Evolutionary conservation across 2,329 filamentous ascomycete genomes (phyloP), one percentile per base, ranked within the genome.

Genomic region (Berkeleyomyces rouxiae): DNA sequence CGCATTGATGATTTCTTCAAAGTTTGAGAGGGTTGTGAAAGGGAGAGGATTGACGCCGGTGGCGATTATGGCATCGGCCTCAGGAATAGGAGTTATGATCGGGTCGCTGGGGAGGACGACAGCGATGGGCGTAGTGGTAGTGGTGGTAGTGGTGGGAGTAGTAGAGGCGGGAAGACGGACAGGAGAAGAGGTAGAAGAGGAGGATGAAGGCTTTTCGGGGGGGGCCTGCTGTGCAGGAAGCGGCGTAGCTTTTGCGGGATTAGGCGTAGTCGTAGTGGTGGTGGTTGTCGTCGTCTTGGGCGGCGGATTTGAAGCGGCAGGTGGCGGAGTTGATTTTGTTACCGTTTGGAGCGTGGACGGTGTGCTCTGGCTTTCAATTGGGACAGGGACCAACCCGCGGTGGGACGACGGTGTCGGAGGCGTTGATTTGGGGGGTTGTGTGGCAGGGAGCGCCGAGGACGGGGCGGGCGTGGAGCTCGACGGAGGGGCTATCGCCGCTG

Each of bases 11-110:
- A 57, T 61, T 13, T 51, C 60, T 40, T 62, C 47, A 31, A 64
- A 49, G 53, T 64, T 36, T 43, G 63, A 47, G 39, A 64, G 57
- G 40, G 60, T 64, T 16, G 63, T 55, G 39, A 62, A 36, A 44
- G 23, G 33, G 39, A 64, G 57, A 23, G 63, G 60, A 23, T 42
- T 37, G 55, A 62, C 49, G 23, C 39, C 58, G 7, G 2, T 43
- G 39, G 16, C 46, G 1, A 49, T 4, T 43, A 51, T 47, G 39
- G 55, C 63, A 4, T 31, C 43, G 42, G 46, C 46, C 43, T 64
- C 58, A 31, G 59, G 44, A 6, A 64, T 59, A 7, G 60, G 58
- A 7, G 60, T 62, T 40, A 64, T 51, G 37, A 39, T 11, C 7
- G 47, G 42, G 33, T 40, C 7, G 31, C 23, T 7, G 10, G 53